Conservation (phyloP, 768 basidiomycete species). For the Tephrocybe sp. region DNA sequence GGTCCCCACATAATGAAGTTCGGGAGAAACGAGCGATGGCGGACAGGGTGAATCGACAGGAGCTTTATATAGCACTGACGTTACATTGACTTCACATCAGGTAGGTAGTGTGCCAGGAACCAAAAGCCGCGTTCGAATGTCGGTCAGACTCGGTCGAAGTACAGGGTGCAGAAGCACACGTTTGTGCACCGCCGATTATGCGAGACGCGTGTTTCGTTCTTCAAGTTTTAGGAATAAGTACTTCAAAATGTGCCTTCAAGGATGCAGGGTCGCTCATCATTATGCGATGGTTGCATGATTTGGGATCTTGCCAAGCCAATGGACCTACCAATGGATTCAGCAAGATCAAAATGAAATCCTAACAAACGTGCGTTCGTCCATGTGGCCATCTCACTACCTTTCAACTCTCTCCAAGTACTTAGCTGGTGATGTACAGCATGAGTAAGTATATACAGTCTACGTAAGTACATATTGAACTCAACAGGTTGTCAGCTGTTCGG, state of each 20-base stretch:
- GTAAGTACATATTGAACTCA: too few species aligned
- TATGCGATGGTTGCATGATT: not conserved
- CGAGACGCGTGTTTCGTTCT: conserved; percentile 1
- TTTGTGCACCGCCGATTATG: conserved; percentile 5
- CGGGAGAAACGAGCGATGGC: not conserved
- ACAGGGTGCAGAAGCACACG: conserved; percentile 10
- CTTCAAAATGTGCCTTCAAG: too few species aligned
- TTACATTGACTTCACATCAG: not conserved
- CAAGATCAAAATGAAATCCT: not conserved
- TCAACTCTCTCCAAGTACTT: too few species aligned
- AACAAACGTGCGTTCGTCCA: conserved; percentile 7
- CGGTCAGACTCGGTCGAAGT: not conserved
- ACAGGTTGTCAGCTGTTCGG: too few species aligned
- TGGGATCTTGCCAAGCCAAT: not conserved
- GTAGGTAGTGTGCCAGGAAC: not conserved
- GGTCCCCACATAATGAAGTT: not conserved
- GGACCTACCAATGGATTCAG: not conserved
- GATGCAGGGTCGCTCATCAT: not conserved
- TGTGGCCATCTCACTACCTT: not conserved
- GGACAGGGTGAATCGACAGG: not conserved
- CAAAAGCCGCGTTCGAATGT: not conserved
- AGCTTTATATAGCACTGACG: not conserved
- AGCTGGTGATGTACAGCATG: too few species aligned
- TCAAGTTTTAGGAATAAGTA: not conserved
- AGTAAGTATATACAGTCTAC: too few species aligned